Conservation (phyloP, 805 yeast genomes). For the Peterozyma toletana region DNA sequence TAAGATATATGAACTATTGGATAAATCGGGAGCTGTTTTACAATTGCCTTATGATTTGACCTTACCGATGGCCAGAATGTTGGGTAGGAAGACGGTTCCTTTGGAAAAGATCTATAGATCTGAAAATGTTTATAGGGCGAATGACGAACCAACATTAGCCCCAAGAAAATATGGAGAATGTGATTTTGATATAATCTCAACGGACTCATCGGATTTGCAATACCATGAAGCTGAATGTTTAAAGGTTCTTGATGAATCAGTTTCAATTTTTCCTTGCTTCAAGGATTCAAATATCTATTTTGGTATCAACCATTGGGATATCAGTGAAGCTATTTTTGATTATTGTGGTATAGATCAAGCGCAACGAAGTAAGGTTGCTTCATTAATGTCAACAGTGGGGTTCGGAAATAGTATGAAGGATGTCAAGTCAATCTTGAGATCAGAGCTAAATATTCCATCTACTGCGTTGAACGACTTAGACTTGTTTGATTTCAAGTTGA, state of each 20-base stretch:
- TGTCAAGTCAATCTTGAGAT: constrained; percentile 37
- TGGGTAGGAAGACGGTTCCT: constrained; percentile 53
- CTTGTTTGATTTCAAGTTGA: constrained; percentile 68
- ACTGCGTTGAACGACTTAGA: constrained; percentile 79
- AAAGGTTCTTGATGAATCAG: constrained; percentile 71
- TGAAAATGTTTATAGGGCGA: constrained; percentile 77
- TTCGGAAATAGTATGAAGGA: constrained; percentile 59
- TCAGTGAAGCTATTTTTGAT: constrained; percentile 70
- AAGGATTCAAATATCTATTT: constrained; percentile 47
- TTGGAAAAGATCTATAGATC: constrained; percentile 62
- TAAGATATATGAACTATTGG: constrained; percentile 73
- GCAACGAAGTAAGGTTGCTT: constrained; percentile 60
- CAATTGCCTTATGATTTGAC: constrained; percentile 88
- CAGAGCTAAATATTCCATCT: constrained; percentile 69
- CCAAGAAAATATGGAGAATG: constrained; percentile 76
- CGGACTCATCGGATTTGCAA: constrained; percentile 30
- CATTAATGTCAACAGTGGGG: constrained; percentile 71
- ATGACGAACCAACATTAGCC: constrained; percentile 53
- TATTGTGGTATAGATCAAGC: constrained; percentile 76
- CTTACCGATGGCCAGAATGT: constrained; percentile 78
- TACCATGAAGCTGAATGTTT: constrained; percentile 85
- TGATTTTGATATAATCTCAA: constrained; percentile 74
- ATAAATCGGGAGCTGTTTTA: constrained; percentile 78
- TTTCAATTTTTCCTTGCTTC: constrained; percentile 61
- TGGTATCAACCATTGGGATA: constrained; percentile 73